phyloP scores from a whole-genome alignment of 306 rosid species.

The Quercus agrifolia region DNA sequence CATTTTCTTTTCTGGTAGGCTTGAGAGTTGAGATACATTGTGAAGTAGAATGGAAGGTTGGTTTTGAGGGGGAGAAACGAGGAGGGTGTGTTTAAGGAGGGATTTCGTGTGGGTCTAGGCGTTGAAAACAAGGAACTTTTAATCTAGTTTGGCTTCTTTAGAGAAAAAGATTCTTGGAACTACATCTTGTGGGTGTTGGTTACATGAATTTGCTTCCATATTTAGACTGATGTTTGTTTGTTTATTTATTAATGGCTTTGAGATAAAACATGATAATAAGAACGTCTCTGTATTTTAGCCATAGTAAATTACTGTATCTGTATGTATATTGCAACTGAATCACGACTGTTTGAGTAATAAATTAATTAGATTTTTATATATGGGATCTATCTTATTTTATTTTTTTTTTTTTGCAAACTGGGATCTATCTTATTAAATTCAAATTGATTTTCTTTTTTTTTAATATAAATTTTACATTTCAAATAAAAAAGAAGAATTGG shows the following conservation, averaged over 20 bases:
- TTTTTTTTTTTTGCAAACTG: background rate
- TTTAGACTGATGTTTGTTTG: background rate
- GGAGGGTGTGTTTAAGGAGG: slow-evolving; percentile 11
- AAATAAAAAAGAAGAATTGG: background rate
- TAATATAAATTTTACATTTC: background rate
- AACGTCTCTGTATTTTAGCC: background rate
- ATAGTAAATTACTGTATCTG: background rate
- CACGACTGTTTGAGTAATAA: background rate
- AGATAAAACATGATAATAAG: background rate
- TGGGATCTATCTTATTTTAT: background rate
- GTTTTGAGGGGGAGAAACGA: slow-evolving; percentile 2
- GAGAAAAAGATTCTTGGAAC: background rate
- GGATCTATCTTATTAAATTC: background rate
- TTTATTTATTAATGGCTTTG: background rate
- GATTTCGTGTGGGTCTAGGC: slow-evolving; percentile 21
- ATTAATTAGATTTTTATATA: background rate
- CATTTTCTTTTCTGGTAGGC: slow-evolving; percentile 34
- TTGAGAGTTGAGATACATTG: background rate
- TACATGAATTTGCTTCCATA: background rate
- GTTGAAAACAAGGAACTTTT: slow-evolving; percentile 35
- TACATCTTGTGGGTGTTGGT: background rate
- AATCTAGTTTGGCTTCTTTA: slow-evolving; percentile 22
- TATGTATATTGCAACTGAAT: background rate
- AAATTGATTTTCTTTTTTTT: background rate
- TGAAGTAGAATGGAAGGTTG: background rate